phyloP scores from a whole-genome alignment of 2,329 filamentous ascomycete species.

The Monosporascus sp. region DNA sequence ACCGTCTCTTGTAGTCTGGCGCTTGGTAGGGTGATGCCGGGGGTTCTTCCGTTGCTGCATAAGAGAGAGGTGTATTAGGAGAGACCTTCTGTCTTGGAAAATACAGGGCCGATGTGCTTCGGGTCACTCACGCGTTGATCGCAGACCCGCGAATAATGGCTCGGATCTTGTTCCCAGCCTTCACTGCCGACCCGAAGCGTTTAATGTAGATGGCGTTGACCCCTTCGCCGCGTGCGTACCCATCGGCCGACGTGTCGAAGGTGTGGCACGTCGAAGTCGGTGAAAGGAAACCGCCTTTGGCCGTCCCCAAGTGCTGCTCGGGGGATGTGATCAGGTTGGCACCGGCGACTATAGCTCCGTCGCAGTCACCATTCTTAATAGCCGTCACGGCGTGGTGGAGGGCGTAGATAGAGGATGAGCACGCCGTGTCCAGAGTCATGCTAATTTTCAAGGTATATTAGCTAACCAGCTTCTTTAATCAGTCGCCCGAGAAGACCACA shows the following conservation, averaged over 20 bases:
- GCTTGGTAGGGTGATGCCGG: slow-evolving; percentile 42
- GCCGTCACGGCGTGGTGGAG: slow-evolving; percentile 15
- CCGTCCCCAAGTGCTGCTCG: slow-evolving; percentile 11
- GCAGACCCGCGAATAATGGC: slow-evolving; percentile 10
- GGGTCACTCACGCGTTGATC: slow-evolving; percentile 11
- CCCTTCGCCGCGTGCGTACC: slow-evolving; percentile 48
- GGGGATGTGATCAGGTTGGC: slow-evolving; percentile 18
- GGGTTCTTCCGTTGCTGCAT: slow-evolving; percentile 33
- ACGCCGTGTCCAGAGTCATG: slow-evolving; percentile 26
- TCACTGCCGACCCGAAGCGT: slow-evolving; percentile 33
- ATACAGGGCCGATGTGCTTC: not conserved
- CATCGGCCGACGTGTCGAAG: slow-evolving; percentile 40
- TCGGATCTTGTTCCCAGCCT: slow-evolving; percentile 10
- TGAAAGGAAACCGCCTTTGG: slow-evolving; percentile 29
- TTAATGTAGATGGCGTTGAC: slow-evolving; percentile 41
- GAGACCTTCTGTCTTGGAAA: not conserved
- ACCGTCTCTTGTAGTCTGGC: slow-evolving; percentile 26
- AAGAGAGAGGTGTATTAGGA: not conserved
- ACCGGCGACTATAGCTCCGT: slow-evolving; percentile 18
- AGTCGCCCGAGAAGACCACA: not conserved
- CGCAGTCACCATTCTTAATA: slow-evolving; percentile 13
- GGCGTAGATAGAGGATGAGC: slow-evolving; percentile 23
- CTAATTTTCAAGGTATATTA: too few species aligned
- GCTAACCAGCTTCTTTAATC: too few species aligned
- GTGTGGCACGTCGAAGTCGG: slow-evolving; percentile 30